Base-by-base conservation (phyloP, 768 basidiomycete species). In the Suillus sp. region DNA sequence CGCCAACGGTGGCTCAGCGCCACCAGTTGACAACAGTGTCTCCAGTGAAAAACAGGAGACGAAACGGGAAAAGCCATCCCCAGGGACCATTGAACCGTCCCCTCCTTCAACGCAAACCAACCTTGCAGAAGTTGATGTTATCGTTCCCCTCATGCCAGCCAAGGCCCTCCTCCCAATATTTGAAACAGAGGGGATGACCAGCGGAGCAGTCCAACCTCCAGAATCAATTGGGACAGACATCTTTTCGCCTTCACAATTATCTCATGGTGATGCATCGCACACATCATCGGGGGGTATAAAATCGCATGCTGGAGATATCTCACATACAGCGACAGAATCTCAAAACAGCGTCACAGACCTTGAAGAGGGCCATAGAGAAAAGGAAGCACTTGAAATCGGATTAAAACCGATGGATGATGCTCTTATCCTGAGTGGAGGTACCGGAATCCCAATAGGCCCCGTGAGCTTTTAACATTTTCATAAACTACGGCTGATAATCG, bases 201-300 rank as follows among this genome's bases (percentile, higher is more conserved):
- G 91, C 7, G 89, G 92, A n/a, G 91, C 91, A 50, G 93, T 95
- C n/a, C 90, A 92, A 70, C 83, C 92, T 5, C 93, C 93, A 16
- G 93, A 92, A 43, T 90, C 91, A 27, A 89, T 83, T 60, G 88
- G 84, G 62, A 5, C 4, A 11, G 38, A 62, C 47, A 66, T 63
- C 14, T 57, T 64, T 18, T 61, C 62, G n/a, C 14, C 62, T 22
- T 32, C 38, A 22, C 40, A n/a, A 13, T 22, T 54, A 14, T 62
- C 22, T 58, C 45, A 16, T 34, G 43, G 16, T 18, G 45, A 60
- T 14, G n/a, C 50, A 22, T 45, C 5, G 7, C 32, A 60, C 48
- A 48, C 59, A 16, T 32, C 32, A 6, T 20, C 61, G 59, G 55
- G 72, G 34, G 65, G 51, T 72, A 5, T 70, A 72, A n/a, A 10